phyloP scores from a whole-genome alignment of 1,284 basidiomycete genomes.

The Pholiota adiposa region DNA sequence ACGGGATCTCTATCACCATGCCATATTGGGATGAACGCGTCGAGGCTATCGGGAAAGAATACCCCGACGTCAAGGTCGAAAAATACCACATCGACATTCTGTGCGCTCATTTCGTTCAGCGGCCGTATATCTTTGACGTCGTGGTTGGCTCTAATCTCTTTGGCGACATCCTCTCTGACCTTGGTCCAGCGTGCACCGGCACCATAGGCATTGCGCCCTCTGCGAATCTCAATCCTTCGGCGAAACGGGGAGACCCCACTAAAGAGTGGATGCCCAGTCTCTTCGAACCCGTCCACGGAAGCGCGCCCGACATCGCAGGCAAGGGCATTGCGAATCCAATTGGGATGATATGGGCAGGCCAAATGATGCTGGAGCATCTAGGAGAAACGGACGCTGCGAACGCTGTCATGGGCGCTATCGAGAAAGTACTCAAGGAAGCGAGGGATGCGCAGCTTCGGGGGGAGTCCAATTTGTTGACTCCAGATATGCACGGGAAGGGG shows the following conservation, averaged over 20 bases:
- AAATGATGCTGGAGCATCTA: conserved; percentile 59
- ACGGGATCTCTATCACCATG: conserved; percentile 52
- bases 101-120: conserved; percentile 51
- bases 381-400: conserved; percentile 54
- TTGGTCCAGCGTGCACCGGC: conserved; percentile 58
- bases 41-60: conserved; percentile 51
- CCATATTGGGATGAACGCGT: conserved; percentile 54
- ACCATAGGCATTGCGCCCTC: conserved; percentile 64
- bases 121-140: conserved; percentile 55
- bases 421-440: conserved; percentile 40
- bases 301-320: conserved; percentile 78
- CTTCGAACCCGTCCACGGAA: conserved; percentile 62
- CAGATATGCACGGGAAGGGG: conserved; percentile 39
- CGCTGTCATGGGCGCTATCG: conserved; percentile 54
- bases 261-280: conserved; percentile 45
- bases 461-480: conserved; percentile 32
- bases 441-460: conserved; percentile 28
- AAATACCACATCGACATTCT: conserved; percentile 56
- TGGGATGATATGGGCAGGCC: conserved; percentile 65
- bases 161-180: conserved; percentile 59
- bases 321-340: conserved; percentile 79
- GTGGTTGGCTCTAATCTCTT: conserved; percentile 60
- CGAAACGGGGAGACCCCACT: conserved; percentile 27
- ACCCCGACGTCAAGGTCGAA: conserved; percentile 54
- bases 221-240: conserved; percentile 56